A percentile compares a stretch with the other conserved stretches of the same genome.
phyloP scores from a whole-genome alignment of 768 basidiomycete genomes.

The Kwoniella europaea region DNA sequence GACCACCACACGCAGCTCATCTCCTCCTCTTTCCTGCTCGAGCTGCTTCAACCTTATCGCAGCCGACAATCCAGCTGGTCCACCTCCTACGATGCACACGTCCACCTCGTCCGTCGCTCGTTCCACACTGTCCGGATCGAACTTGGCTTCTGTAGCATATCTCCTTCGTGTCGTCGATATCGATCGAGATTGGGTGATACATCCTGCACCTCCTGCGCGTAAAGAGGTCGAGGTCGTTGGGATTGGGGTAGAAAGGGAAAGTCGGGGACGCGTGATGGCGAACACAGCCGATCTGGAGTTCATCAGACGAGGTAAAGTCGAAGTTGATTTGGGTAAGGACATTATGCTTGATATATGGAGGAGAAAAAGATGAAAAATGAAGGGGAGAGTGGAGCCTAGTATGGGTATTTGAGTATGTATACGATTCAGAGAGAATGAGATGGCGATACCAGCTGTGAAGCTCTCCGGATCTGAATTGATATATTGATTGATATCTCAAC shows the following conservation, averaged over 20 bases:
- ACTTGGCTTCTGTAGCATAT: conserved; percentile 46
- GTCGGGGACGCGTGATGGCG: conserved; percentile 23
- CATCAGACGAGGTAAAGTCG: conserved; percentile 13
- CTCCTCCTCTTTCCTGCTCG: conserved; percentile 72
- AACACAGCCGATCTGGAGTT: conserved; percentile 13
- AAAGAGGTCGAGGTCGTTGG: conserved; percentile 3
- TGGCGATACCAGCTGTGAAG: background rate
- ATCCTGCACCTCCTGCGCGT: background rate
- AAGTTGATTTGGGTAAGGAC: conserved; percentile 20
- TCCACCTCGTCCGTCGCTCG: conserved; percentile 90
- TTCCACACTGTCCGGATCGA: conserved; percentile 70
- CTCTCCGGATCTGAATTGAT: background rate
- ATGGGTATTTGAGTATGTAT: background rate
- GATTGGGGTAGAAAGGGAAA: background rate
- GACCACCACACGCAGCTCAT: conserved; percentile 86
- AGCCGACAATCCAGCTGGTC: conserved; percentile 93
- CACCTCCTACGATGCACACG: conserved; percentile 95
- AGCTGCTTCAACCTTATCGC: conserved; percentile 95
- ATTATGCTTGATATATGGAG: conserved; percentile 18
- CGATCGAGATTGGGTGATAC: conserved; percentile 2
- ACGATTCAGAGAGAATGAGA: background rate
- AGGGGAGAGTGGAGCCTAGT: background rate
- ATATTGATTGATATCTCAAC: background rate
- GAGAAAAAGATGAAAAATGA: background rate
- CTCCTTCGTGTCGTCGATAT: conserved; percentile 18